Base-by-base conservation (phyloP, 495 filamentous ascomycete genomes). In the Penicillium samsonianum region DNA sequence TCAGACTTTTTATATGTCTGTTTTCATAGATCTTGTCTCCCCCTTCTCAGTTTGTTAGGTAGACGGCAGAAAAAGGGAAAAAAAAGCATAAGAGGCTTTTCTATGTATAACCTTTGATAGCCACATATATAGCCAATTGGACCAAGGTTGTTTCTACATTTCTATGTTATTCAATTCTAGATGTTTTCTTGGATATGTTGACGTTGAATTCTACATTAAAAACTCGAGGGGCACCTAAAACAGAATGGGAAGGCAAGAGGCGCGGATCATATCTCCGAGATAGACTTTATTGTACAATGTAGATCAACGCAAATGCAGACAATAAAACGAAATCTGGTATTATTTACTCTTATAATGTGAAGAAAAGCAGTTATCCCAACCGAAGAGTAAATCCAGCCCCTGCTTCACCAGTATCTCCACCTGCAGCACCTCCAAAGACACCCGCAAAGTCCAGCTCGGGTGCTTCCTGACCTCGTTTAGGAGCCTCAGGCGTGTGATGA, bases 331-430 rank as follows among this genome's bases (percentile, higher is more conserved):
- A 14, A 16, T 42, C 19, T 8, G 16, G 1, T 47, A 31, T 31
- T 48, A 48, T 48, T 28, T 48, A 51, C n/a, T 22, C 7, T 37
- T 2, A 31, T 50, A 9, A 35, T 37, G 31, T n/a, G 7, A 38
- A 37, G 11, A 20, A 44, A 38, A 20, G 23, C 33, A 45, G 16
- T 64, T 66, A 77, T 26, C 78, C 87, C 73, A 96, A 79, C 59
- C 89, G 84, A 62, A 97, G 74, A 38, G 82, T 78, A 75, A 97
- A 96, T 11, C 92, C 92, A 14, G 85, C 92, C 0, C 92, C 92
- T 61, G 86, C 82, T 69, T 94, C 89, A 59, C 84, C 85, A 20
- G 87, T 63, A 58, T 82, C 90, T 58, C 87, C 80, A 22, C 84
- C 84, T 2, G 83, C 80, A 65, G 92, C 90, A 50, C 92, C 83